Base-by-base conservation (phyloP, 306 rosid species). In the Lagenaria siceraria region DNA sequence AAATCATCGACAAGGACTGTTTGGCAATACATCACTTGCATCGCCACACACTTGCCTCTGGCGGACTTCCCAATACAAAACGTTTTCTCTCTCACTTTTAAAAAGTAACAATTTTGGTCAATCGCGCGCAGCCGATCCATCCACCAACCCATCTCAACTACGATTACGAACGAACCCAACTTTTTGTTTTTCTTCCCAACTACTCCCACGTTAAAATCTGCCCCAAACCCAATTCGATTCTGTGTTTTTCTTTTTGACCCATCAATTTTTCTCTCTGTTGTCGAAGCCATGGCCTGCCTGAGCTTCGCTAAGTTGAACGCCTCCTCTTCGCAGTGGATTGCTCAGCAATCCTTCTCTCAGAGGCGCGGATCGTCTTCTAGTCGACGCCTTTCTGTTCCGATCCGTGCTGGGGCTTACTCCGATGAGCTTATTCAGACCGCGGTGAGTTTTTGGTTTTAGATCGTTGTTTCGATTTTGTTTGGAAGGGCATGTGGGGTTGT, bases 341-440 rank as follows among this genome's bases (percentile, higher is more conserved):
- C 85, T 36, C 87, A 86, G 53, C 92, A 84, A 61, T 78, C 96
- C 29, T 85, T 92, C 88, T 78, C 92, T 46, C 71, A 85, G 59
- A 90, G 87, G 78, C 80, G 42, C 14, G 76, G 95, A 84, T 94
- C 91, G 3, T 92, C 90, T 2, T 89, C 90, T 8, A 10, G 85
- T 29, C 83, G 85, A 75, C 38, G 90, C 5, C 84, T 89, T 83
- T 83, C 90, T 63, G 49, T 89, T 29, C 86, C 96, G 91, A 95
- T 95, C 93, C 93, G 95, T 38, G 96, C 97, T 15, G 66, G 88
- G n/a, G 83, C 96, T 78, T 95, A 90, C 89, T 48, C 88, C 71
- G 91, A 95, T 24, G 99, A 95, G 73, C 97, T 95, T 83, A 79
- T 95, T 75, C 85, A 80, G 74, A 95, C 99, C 43, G 99, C 99